Evolutionary conservation across 179 eudicot species (phyloP), one percentile per base, ranked within the genome.

Genomic region (Carnegiea gigantea): DNA sequence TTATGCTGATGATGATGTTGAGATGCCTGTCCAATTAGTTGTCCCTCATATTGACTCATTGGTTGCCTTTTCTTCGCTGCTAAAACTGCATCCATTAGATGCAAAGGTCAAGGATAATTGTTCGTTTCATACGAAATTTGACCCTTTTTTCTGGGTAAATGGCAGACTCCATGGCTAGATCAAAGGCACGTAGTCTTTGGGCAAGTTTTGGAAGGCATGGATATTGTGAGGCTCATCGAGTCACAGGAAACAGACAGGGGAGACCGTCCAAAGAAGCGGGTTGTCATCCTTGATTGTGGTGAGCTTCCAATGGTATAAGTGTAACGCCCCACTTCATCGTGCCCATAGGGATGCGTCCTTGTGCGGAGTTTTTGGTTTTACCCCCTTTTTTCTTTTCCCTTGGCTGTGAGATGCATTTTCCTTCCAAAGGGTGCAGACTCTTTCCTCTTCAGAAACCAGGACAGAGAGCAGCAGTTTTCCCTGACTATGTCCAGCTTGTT

Each of bases 121-220:
- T 30, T 20, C 13, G 10, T 9, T 73, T 54, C 30, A 77, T 62
- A 20, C 75, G 70, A 36, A 85, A 21, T 33, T 44, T 78, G 44
- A 7, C 6, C 18, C 15, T 12, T 24, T 48, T n/a, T 70, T 73
- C 20, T 44, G 77, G 53, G 49, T 84, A 70, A 79, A 60, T 86
- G 86, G 80, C 98, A 94, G 98, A 92, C 98, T 67, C 92, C 98
- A 17, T 93, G 98, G 98, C 89, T 95, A 81, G 98, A 95, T 84
- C 78, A 87, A 83, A 92, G 90, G 90, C 98, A 95, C 74, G 98
- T 93, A 7, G 98, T 93, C 70, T 95, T 93, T 79, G 99, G 97
- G 78, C 99, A 95, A 83, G 94, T 94, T 71, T 53, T 95, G 81
- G 95, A 95, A 87, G 97, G 99, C 84, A 94, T 95, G 97, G 98